Percentiles rank a stretch among this genome's conserved stretches.
Evolutionary conservation across 164 flowering plant species (phyloP).

Genomic region (Vitis cinerea): DNA sequence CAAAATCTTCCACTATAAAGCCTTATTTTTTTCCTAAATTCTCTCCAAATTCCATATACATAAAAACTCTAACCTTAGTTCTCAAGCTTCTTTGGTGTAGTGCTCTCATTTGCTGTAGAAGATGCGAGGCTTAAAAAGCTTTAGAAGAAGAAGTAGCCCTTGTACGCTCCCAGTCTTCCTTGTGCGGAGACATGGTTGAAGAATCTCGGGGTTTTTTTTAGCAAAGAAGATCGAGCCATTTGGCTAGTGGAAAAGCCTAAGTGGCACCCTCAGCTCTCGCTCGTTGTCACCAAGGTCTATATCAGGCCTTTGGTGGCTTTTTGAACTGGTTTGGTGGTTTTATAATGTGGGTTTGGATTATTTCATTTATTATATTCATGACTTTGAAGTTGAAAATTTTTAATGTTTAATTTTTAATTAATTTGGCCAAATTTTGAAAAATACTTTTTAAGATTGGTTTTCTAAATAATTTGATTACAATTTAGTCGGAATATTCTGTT

Average conservation of each 20-base stretch:
- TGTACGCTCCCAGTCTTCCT: conserved; percentile 90
- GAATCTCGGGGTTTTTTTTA: conserved; percentile 74
- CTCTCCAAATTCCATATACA: conserved; percentile 11
- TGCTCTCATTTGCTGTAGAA: conserved; percentile 33
- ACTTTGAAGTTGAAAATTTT: too few relatives aligned
- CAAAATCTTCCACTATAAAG: conserved; percentile 3
- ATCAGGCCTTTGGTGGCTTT: conserved; percentile 47
- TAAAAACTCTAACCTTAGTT: conserved; percentile 26
- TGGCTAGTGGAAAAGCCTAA: conserved; percentile 78
- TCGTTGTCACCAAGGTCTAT: conserved; percentile 79
- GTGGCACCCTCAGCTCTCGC: conserved; percentile 92
- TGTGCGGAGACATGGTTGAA: conserved; percentile 87
- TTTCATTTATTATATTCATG: background rate
- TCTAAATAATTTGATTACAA: too few relatives aligned
- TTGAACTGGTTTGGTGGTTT: background rate
- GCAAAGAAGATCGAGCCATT: conserved; percentile 69
- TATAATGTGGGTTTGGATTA: background rate
- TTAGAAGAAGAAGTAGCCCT: conserved; percentile 83
- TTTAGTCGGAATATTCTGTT: too few relatives aligned
- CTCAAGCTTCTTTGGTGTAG: conserved; percentile 44
- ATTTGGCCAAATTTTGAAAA: too few relatives aligned
- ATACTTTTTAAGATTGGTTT: too few relatives aligned
- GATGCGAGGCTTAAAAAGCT: conserved; percentile 74
- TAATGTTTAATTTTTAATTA: too few relatives aligned
- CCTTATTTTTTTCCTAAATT: conserved; percentile 15